Conservation (phyloP, 768 basidiomycete genomes). For the Lactarius indigo region DNA sequence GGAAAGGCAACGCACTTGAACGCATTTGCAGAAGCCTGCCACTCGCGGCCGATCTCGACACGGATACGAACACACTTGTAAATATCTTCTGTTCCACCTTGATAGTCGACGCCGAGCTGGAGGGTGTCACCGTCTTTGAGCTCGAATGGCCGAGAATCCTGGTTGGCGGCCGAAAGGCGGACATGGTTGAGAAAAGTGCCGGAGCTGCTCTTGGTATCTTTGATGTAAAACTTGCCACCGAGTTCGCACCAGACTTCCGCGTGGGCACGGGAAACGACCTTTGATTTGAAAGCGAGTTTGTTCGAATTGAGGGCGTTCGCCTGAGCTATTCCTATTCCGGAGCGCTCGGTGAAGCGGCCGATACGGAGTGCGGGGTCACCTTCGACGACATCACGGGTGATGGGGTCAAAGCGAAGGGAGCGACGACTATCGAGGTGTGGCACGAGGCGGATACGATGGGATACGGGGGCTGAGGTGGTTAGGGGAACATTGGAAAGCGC, state of each 20-base stretch:
- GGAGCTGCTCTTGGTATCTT: slow-evolving; percentile 83
- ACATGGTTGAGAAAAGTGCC: slow-evolving; percentile 97
- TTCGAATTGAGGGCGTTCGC: slow-evolving; percentile 68
- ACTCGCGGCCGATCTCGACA: slow-evolving; percentile 85
- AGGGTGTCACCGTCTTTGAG: slow-evolving; percentile 92
- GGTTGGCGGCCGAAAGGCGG: slow-evolving; percentile 76
- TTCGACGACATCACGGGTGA: slow-evolving; percentile 76
- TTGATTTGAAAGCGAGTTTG: slow-evolving; percentile 92
- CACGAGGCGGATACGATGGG: slow-evolving; percentile 86
- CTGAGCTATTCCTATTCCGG: slow-evolving; percentile 60
- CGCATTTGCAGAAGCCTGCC: slow-evolving; percentile 84
- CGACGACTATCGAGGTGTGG: slow-evolving; percentile 91
- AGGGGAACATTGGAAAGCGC: slow-evolving; percentile 25
- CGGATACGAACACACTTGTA: slow-evolving; percentile 97
- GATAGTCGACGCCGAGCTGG: slow-evolving; percentile 96
- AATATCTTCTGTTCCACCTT: slow-evolving; percentile 94
- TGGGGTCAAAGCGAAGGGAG: slow-evolving; percentile 88
- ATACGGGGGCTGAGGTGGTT: slow-evolving; percentile 28
- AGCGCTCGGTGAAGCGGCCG: slow-evolving; percentile 90
- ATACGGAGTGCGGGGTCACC: slow-evolving; percentile 75
- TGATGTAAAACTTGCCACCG: slow-evolving; percentile 74
- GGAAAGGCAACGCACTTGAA: slow-evolving; percentile 66
- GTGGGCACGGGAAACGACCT: slow-evolving; percentile 91
- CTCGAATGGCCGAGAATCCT: slow-evolving; percentile 70
- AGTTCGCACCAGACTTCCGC: slow-evolving; percentile 88